Conservation (phyloP, 108 stramenopile species). For the Poteriospumella lacustris region DNA sequence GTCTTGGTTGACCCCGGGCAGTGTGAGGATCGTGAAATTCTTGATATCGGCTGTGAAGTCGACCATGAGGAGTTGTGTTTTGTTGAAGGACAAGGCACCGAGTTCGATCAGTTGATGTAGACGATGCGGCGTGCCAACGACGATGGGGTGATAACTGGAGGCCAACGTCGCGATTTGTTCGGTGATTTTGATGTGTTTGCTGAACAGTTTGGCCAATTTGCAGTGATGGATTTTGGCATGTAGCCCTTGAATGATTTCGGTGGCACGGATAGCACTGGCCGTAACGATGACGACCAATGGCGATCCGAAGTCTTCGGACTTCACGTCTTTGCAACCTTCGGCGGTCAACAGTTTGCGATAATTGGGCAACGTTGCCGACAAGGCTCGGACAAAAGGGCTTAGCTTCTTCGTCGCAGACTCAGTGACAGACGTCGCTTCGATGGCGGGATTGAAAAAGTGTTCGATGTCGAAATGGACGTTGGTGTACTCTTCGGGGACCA, state of each 20-base stretch:
- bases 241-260: slow-evolving; percentile 15
- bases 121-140: slow-evolving; percentile 36
- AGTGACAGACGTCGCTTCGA: background rate
- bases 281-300: slow-evolving; percentile 17
- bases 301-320: background rate
- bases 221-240: slow-evolving; percentile 18
- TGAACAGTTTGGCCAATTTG: slow-evolving; percentile 46
- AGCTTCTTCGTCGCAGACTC: background rate
- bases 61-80: background rate
- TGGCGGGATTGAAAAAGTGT: background rate
- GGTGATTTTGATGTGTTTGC: slow-evolving; percentile 43
- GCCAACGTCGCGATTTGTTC: slow-evolving; percentile 44
- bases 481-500: background rate
- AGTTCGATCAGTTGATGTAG: slow-evolving; percentile 22
- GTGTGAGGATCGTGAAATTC: background rate
- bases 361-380: background rate
- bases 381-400: background rate
- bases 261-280: slow-evolving; percentile 24
- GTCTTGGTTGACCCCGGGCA: slow-evolving; percentile 5
- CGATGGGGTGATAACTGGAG: slow-evolving; percentile 44
- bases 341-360: background rate
- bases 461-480: background rate
- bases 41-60: slow-evolving; percentile 17
- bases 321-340: too few relatives aligned
- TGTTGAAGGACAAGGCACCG: background rate